Evolutionary conservation across 352 stramenopile species (phyloP).

Genomic region (Globisporangium yorkense): DNA sequence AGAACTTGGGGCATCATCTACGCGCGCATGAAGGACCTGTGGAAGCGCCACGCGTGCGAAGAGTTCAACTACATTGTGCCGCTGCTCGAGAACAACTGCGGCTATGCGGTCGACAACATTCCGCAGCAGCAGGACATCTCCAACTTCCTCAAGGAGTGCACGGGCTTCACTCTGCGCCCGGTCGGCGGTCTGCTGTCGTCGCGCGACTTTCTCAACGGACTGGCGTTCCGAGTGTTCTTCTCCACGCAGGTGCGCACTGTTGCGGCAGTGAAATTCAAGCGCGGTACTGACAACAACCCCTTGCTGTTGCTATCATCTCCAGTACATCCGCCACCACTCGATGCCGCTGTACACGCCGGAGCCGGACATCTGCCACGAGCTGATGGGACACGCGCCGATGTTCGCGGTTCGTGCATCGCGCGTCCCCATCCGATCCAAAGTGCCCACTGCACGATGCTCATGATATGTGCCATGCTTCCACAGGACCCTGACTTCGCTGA

Average conservation of each 20-base stretch:
- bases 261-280: not conserved
- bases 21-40: constrained; percentile 91
- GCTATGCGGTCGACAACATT: constrained; percentile 92
- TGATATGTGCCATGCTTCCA: not conserved
- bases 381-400: constrained; percentile 95
- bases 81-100: constrained; percentile 92
- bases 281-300: not conserved
- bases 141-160: constrained; percentile 91
- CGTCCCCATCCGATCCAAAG: not conserved
- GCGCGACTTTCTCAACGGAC: constrained; percentile 96
- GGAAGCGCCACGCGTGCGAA: constrained; percentile 93
- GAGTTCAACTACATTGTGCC: constrained; percentile 96
- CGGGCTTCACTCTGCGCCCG: constrained; percentile 89
- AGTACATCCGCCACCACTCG: constrained; percentile 95
- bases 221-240: constrained; percentile 98
- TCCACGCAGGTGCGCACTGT: constrained; percentile 79
- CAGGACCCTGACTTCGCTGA: constrained; percentile 96
- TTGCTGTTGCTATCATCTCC: not conserved
- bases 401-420: constrained; percentile 73
- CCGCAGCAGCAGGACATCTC: constrained; percentile 94
- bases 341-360: constrained; percentile 97
- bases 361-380: constrained; percentile 97
- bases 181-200: constrained; percentile 95
- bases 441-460: not conserved
- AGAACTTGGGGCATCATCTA: constrained; percentile 92